A percentile compares a stretch with the other conserved stretches of the same genome.
phyloP scores from a whole-genome alignment of 2,329 filamentous ascomycete species.

The Tolypocladium endophyticum region DNA sequence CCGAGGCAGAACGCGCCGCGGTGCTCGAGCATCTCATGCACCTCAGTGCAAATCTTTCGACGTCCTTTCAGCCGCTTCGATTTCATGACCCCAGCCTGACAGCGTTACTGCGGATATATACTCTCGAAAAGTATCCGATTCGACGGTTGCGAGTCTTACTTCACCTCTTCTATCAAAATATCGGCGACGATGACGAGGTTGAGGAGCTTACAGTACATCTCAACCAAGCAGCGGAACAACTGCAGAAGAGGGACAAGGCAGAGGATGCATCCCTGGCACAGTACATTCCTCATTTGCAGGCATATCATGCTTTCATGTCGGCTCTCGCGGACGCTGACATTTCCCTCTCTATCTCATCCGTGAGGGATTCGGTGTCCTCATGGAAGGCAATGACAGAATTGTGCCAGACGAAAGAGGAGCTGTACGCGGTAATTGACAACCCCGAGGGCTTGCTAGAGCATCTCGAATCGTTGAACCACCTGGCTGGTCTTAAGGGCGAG shows the following conservation, averaged over 20 bases:
- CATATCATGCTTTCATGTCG: constrained; percentile 32
- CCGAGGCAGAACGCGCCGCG: constrained; percentile 41
- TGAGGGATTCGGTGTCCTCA: constrained; percentile 24
- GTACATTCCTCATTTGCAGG: constrained; percentile 38
- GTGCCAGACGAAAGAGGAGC: constrained; percentile 26
- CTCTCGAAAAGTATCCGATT: constrained; percentile 38
- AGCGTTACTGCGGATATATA: constrained; percentile 38
- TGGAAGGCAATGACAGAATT: constrained; percentile 34
- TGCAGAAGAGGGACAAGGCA: constrained; percentile 24
- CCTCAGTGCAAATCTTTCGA: constrained; percentile 28
- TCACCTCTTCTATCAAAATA: constrained; percentile 33
- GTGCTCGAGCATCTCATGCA: constrained; percentile 51
- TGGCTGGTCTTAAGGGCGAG: constrained; percentile 40
- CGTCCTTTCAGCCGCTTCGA: constrained; percentile 22
- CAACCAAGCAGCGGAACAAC: constrained; percentile 23
- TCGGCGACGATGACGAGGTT: constrained; percentile 32
- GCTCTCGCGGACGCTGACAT: constrained; percentile 28
- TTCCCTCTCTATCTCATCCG: constrained; percentile 17
- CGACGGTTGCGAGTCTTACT: constrained; percentile 41
- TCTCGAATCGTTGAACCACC: constrained; percentile 39
- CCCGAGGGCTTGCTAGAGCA: constrained; percentile 36
- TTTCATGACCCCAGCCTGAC: constrained; percentile 35
- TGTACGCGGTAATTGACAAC: constrained; percentile 37
- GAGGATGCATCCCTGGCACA: constrained; percentile 33
- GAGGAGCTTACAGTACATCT: constrained; percentile 28